Evolutionary conservation across 768 basidiomycete species (phyloP).

Genomic region (Russula compacta): DNA sequence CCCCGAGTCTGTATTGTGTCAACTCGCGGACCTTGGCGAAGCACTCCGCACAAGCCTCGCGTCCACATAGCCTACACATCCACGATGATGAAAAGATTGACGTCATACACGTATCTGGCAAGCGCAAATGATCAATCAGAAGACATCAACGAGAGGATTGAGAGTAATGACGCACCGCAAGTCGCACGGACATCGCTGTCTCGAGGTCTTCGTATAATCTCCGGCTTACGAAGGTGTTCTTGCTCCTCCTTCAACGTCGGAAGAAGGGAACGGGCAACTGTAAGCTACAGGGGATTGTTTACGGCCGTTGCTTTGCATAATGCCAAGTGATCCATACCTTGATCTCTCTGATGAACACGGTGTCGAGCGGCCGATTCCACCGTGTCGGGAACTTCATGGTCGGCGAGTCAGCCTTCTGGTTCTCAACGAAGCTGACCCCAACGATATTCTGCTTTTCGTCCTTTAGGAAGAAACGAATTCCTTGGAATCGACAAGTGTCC

Average conservation of each 20-base stretch:
- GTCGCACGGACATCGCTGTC: constrained; percentile 80
- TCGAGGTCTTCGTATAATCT: constrained; percentile 61
- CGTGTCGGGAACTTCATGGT: constrained; percentile 52
- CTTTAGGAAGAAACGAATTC: constrained; percentile 71
- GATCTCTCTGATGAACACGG: constrained; percentile 42
- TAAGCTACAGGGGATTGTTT: constrained; percentile 36
- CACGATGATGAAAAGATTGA: constrained; percentile 85
- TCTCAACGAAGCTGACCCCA: constrained; percentile 63
- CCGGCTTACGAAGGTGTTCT: constrained; percentile 44
- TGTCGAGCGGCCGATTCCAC: constrained; percentile 56
- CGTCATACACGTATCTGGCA: constrained; percentile 83
- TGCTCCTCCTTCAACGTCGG: constrained; percentile 59
- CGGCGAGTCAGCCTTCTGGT: constrained; percentile 46
- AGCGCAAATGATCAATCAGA: constrained; percentile 8
- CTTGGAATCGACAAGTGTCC: constrained; percentile 80
- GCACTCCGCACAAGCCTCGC: constrained; percentile 84
- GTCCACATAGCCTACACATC: constrained; percentile 87
- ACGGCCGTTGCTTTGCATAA: neutral
- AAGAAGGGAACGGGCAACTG: constrained; percentile 59
- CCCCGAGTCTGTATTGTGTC: constrained; percentile 43
- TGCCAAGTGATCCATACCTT: constrained; percentile 40
- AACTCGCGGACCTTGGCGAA: constrained; percentile 58
- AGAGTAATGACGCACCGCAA: constrained; percentile 49
- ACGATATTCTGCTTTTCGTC: constrained; percentile 48
- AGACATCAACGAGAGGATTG: neutral